Conservation (phyloP, 2,329 filamentous ascomycete genomes). For the Dactylonectria estremocensis region DNA sequence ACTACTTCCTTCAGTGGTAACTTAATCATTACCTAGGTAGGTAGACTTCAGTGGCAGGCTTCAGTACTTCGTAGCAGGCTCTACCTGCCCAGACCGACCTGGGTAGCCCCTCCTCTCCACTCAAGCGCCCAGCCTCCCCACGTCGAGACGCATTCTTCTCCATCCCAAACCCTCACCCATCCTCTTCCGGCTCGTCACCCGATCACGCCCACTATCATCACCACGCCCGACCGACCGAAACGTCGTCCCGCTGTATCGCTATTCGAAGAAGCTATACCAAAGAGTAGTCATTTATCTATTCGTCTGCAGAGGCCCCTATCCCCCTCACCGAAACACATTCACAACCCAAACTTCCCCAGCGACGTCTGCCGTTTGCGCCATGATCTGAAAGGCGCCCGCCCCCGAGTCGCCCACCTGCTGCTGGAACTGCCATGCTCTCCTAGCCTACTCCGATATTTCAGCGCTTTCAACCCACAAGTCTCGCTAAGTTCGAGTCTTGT, state of each 20-base stretch:
- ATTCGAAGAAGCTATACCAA: background rate
- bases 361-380: conserved; percentile 25
- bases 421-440: conserved; percentile 38
- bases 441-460: conserved; percentile 28
- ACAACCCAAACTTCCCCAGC: background rate
- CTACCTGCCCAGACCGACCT: no score
- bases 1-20: background rate
- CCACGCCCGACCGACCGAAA: conserved; percentile 5
- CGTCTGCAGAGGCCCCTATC: background rate
- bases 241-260: background rate
- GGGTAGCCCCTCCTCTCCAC: conserved; percentile 31
- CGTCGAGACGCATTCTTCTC: conserved; percentile 31
- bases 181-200: conserved; percentile 5
- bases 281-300: background rate
- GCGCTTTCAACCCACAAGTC: conserved; percentile 24
- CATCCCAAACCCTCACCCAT: conserved; percentile 23
- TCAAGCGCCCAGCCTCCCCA: conserved; percentile 34
- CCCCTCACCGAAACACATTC: conserved; percentile 2
- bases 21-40: no score
- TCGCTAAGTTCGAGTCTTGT: conserved; percentile 31
- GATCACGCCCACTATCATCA: conserved; percentile 3
- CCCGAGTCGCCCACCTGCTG: conserved; percentile 21
- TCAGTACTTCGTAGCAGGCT: background rate
- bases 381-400: conserved; percentile 26
- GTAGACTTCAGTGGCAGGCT: no score